A percentile compares a stretch with the other conserved stretches of the same genome.
These are phyloP conservation scores for Sideroxylon spinosum DNA, from an alignment of 179 eudicot genomes.

Conservation along the genomic window DNA sequence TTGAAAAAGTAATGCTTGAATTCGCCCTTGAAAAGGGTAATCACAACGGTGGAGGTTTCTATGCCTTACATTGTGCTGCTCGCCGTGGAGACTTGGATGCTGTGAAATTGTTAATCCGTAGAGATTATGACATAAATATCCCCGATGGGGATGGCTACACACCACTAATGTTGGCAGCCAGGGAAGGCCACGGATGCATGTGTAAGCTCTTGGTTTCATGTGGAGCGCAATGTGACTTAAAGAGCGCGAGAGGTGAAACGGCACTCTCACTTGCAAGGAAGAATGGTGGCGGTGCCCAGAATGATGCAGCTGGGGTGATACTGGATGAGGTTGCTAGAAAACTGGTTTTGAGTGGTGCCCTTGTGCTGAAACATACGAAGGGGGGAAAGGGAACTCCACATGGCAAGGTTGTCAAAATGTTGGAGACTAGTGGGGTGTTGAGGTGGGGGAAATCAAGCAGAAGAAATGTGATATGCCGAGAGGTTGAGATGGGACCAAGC, in stretches of 20 bases:
- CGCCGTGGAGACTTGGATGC: conserved; percentile 66
- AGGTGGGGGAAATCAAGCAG: conserved; percentile 62
- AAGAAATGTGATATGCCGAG: conserved; percentile 61
- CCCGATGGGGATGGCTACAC: conserved; percentile 67
- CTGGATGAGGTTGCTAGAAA: conserved; percentile 58
- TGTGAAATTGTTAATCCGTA: conserved; percentile 43
- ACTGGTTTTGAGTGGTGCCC: conserved; percentile 52
- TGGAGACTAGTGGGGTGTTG: conserved; percentile 45
- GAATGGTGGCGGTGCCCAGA: conserved; percentile 20
- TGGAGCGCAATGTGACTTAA: conserved; percentile 50
- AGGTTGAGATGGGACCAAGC: conserved; percentile 62
- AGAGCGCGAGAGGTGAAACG: conserved; percentile 56
- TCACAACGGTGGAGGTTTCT: conserved; percentile 51
- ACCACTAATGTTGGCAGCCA: conserved; percentile 85
- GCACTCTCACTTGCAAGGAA: conserved; percentile 59
- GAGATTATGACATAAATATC: conserved; percentile 71
- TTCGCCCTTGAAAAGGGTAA: conserved; percentile 73
- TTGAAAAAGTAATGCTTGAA: conserved; percentile 81
- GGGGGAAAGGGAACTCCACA: conserved; percentile 82
- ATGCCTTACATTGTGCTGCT: conserved; percentile 79
- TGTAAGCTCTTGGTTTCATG: conserved; percentile 51
- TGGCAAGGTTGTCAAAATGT: conserved; percentile 47
- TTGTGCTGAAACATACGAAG: conserved; percentile 63
- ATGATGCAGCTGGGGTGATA: conserved; percentile 48
- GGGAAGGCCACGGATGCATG: conserved; percentile 54